A percentile compares a stretch with the other conserved stretches of the same genome.
Evolutionary conservation across 805 yeast species (phyloP).

Genomic region (Cyberlindnera americana): DNA sequence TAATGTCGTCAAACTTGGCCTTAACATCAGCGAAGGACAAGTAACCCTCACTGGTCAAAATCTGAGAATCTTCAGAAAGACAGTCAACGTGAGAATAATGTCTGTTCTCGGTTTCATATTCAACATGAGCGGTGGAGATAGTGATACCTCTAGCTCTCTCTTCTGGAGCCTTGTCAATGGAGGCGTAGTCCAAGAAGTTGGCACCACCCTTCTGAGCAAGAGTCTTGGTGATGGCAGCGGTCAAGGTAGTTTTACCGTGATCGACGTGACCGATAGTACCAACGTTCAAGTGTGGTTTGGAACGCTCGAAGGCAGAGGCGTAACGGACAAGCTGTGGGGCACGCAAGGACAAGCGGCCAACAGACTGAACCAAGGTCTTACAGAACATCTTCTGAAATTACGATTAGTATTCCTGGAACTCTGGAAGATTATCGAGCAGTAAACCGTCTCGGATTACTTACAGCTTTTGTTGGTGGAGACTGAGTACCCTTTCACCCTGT

Average conservation of each 20-base stretch:
- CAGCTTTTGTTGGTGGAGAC: too few relatives aligned
- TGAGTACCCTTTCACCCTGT: too few relatives aligned
- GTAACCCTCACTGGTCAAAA: too few relatives aligned
- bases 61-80: too few relatives aligned
- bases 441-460: too few relatives aligned
- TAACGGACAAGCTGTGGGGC: conserved; percentile 18
- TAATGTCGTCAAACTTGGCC: too few relatives aligned
- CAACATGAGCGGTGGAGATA: conserved; percentile 96
- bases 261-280: conserved; percentile 99
- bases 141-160: conserved; percentile 99
- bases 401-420: background rate
- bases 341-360: conserved; percentile 15
- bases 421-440: too few relatives aligned
- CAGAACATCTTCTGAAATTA: conserved; percentile 6
- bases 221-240: conserved; percentile 98
- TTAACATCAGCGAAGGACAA: too few relatives aligned
- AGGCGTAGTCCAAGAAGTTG: conserved; percentile 82
- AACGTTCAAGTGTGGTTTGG: conserved; percentile 93
- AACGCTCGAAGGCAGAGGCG: conserved; percentile 85
- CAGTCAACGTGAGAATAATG: conserved; percentile 98
- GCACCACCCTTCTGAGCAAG: conserved; percentile 89
- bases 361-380: conserved; percentile 12
- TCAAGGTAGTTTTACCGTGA: conserved; percentile 97
- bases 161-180: conserved; percentile 98
- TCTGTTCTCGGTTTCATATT: conserved; percentile 90